phyloP scores from a whole-genome alignment of 2,329 filamentous ascomycete species.

The Aplosporella prunicola region DNA sequence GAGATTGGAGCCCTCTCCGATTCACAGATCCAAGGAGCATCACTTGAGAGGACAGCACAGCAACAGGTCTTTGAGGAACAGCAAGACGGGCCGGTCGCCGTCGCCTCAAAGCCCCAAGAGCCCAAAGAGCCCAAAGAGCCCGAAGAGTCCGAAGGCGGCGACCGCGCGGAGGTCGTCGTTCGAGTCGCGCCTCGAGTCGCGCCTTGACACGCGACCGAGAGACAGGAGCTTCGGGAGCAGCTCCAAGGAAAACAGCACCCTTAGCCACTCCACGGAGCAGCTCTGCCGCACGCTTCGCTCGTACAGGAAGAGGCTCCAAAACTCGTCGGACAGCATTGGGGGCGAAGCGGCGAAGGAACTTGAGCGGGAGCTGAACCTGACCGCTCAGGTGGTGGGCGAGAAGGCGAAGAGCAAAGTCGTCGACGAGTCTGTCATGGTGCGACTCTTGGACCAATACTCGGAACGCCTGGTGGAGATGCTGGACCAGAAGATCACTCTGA shows the following conservation, averaged over 20 bases:
- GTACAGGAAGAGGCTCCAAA: conserved; percentile 49
- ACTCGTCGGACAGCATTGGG: conserved; percentile 37
- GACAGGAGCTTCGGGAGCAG: neutral
- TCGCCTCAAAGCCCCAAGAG: conserved; percentile 30
- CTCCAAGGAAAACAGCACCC: neutral
- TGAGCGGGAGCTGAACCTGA: conserved; percentile 46
- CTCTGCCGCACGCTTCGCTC: conserved; percentile 47
- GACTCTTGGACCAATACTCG: conserved; percentile 65
- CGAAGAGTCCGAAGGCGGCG: too few relatives aligned
- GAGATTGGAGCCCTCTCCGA: conserved; percentile 34
- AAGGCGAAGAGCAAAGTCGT: conserved; percentile 21
- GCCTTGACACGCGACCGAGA: too few relatives aligned
- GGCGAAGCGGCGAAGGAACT: conserved; percentile 43
- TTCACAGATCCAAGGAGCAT: conserved; percentile 11
- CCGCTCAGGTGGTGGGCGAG: conserved; percentile 36
- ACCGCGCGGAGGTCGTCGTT: too few relatives aligned
- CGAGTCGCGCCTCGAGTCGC: too few relatives aligned
- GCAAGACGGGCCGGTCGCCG: too few relatives aligned
- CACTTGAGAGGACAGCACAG: conserved; percentile 6
- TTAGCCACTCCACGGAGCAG: conserved; percentile 38
- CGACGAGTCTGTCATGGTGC: conserved; percentile 38
- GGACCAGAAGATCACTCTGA: conserved; percentile 55
- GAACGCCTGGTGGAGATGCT: conserved; percentile 61
- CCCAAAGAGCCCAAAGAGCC: too few relatives aligned
- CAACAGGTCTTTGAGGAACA: conserved; percentile 24